Evolutionary conservation across 345 rosid species (phyloP).

Genomic region (Moringa oleifera): DNA sequence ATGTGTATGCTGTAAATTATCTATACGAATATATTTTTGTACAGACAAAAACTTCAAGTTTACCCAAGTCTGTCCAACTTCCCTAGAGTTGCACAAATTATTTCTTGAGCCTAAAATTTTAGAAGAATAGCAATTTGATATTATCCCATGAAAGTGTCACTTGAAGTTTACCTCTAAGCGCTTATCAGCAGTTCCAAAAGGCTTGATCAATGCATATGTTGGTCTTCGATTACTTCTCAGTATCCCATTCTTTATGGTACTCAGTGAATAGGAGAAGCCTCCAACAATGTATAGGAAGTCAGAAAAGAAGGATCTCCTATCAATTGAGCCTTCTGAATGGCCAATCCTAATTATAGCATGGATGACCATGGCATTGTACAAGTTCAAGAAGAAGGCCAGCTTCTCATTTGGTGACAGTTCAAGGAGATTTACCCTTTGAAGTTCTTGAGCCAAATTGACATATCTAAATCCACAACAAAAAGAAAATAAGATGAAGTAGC

Average conservation of each 20-base stretch:
- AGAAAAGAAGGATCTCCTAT: conserved; percentile 55
- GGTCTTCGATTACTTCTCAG: conserved; percentile 55
- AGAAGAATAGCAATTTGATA: neutral
- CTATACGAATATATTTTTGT: no score
- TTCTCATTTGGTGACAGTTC: conserved; percentile 52
- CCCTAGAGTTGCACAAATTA: neutral
- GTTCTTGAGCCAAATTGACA: conserved; percentile 53
- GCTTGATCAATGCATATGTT: conserved; percentile 54
- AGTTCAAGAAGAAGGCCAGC: conserved; percentile 74
- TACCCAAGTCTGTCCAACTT: no score
- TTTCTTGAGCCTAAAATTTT: no score
- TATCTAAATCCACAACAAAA: conserved; percentile 38
- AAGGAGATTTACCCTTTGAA: conserved; percentile 65
- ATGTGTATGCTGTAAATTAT: no score
- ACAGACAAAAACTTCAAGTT: no score
- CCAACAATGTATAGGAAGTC: conserved; percentile 79
- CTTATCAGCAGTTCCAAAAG: conserved; percentile 43
- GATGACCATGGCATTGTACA: conserved; percentile 89
- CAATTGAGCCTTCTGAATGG: conserved; percentile 55
- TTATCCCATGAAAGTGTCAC: neutral
- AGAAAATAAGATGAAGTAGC: neutral
- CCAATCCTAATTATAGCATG: conserved; percentile 76
- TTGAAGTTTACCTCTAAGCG: conserved; percentile 49
- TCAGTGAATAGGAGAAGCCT: conserved; percentile 64
- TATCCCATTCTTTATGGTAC: conserved; percentile 60